These are phyloP conservation scores for Macrotyloma uniflorum DNA, from an alignment of 306 rosid species.

Conservation along the genomic window DNA sequence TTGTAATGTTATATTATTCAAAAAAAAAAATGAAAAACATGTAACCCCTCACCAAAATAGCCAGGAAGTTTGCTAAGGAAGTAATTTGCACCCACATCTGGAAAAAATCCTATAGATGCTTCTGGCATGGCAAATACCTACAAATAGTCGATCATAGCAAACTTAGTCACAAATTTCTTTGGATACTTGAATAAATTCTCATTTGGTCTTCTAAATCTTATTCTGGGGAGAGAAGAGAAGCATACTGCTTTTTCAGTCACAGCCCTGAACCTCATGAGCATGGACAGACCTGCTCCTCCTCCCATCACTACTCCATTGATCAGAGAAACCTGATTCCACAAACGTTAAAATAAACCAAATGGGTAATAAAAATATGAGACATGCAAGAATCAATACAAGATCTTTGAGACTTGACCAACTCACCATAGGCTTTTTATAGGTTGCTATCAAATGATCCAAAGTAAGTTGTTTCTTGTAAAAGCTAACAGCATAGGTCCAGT, in stretches of 20 bases:
- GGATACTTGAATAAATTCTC: too few species aligned
- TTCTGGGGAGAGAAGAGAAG: background rate
- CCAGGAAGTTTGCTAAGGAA: conserved; percentile 41
- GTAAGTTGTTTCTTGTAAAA: conserved; percentile 30
- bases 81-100: conserved; percentile 40
- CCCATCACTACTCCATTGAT: conserved; percentile 42
- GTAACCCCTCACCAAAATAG: conserved; percentile 14
- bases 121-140: conserved; percentile 46
- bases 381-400: background rate
- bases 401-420: background rate
- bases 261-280: conserved; percentile 29
- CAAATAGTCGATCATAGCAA: background rate
- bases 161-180: too few species aligned
- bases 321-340: conserved; percentile 6
- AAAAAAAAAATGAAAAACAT: too few species aligned
- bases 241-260: conserved; percentile 40
- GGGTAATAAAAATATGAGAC: too few species aligned
- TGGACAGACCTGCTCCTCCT: conserved; percentile 38
- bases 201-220: too few species aligned
- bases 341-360: background rate
- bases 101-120: conserved; percentile 31
- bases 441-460: conserved; percentile 22
- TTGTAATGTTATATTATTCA: too few species aligned
- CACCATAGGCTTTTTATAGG: conserved; percentile 39
- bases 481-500: conserved; percentile 30